Evolutionary conservation across 768 basidiomycete genomes (phyloP).

Genomic region (Calocera viscosa): DNA sequence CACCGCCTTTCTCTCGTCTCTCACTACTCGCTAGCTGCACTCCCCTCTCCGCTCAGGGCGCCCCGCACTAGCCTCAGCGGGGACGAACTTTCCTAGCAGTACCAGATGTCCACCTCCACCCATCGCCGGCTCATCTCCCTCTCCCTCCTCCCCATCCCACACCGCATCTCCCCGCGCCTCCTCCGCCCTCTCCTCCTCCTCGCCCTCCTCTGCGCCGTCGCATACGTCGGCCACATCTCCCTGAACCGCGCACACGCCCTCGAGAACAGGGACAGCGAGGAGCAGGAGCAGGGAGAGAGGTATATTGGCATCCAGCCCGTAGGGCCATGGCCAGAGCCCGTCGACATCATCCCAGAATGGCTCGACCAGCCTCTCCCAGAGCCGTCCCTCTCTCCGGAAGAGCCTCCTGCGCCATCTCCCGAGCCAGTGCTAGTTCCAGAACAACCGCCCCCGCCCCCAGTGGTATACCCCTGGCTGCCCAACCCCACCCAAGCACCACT

Average conservation of each 20-base stretch:
- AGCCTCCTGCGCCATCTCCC: too few relatives aligned
- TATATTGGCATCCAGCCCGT: not conserved
- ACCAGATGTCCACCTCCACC: not conserved
- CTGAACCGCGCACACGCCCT: too few relatives aligned
- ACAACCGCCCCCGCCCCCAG: not conserved
- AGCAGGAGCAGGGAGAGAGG: not conserved
- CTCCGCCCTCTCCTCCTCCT: not conserved
- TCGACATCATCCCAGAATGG: not conserved
- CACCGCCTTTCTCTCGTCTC: too few relatives aligned
- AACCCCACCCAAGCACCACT: not conserved
- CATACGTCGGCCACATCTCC: not conserved
- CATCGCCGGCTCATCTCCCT: not conserved
- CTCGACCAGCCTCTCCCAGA: not conserved
- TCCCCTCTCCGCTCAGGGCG: too few relatives aligned
- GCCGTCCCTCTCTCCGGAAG: too few relatives aligned
- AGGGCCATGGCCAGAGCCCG: not conserved
- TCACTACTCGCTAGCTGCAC: too few relatives aligned
- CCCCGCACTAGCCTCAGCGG: too few relatives aligned
- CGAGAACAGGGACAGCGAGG: too few relatives aligned
- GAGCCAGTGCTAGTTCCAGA: not conserved
- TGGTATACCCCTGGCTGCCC: not conserved
- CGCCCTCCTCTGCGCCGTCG: not conserved
- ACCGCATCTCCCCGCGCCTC: not conserved
- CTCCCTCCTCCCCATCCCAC: not conserved
- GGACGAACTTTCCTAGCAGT: too few relatives aligned